Base-by-base conservation (phyloP, 2,329 filamentous ascomycete species). In the Didymella exigua region DNA sequence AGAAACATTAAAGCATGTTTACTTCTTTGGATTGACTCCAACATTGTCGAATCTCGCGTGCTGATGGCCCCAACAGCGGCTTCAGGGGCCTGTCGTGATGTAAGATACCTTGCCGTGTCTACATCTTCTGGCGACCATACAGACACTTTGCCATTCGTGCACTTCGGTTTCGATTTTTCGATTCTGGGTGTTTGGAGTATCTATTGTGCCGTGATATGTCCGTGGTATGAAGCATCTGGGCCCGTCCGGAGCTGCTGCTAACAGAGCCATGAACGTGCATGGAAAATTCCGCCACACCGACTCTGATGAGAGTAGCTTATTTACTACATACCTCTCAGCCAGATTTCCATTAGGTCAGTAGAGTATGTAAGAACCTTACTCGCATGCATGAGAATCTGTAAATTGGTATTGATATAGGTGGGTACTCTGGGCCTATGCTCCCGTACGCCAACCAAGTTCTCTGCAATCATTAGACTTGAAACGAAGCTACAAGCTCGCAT, bases 31-130 rank as follows among this genome's bases (percentile, higher is more conserved):
- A 41, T 37, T 41, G 29, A 16, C 30, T 47, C 52, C 46, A 42
- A 55, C 45, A 42, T 55, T 50, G 36, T 46, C 52, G 40, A 50
- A 50, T 50, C 36, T 41, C 23, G 40, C 18, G 24, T 55, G 52
- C 52, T 50, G 26, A 46, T 37, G 24, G 34, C 36, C 24, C 16
- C n/a, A 29, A 27, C 26, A 44, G n/a, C 38, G 41, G 14, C 43
- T 30, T 49, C 47, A 37, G 37, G 36, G 36, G 52, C 18, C 23
- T 37, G 29, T 49, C 41, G 19, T n/a, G 34, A 24, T 19, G 41
- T 21, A n/a, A 24, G 41, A 50, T 46, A 55, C 14, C 46, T 37
- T 55, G 52, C 52, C 42, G 47, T 55, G 46, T 46, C 24, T 46
- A 41, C 52, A 21, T 41, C 16, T 27, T 36, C 9, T 24, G 31